phyloP scores from a whole-genome alignment of 148 eudicot genomes.

The Pharnaceum exiguum region DNA sequence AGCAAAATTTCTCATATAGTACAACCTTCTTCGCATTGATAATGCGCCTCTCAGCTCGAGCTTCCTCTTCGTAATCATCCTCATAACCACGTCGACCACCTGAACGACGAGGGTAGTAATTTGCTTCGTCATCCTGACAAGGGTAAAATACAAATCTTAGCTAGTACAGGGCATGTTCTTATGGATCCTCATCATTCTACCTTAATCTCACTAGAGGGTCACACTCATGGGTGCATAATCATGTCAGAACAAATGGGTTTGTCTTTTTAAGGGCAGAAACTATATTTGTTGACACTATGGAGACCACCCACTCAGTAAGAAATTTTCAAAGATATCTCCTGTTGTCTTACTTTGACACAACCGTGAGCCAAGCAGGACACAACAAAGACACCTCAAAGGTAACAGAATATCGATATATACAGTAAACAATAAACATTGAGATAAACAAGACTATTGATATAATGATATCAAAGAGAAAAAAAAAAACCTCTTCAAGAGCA shows the following conservation, averaged over 20 bases:
- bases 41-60: conserved; percentile 88
- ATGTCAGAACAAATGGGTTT: neutral
- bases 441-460: neutral
- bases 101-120: conserved; percentile 62
- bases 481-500: conserved; percentile 80
- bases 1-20: neutral
- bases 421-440: neutral
- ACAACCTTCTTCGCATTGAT: conserved; percentile 84
- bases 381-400: neutral
- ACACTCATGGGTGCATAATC: neutral
- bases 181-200: neutral
- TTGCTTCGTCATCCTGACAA: conserved; percentile 75
- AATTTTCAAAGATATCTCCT: neutral
- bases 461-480: neutral
- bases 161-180: neutral
- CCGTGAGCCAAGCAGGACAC: neutral
- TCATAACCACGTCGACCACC: conserved; percentile 67
- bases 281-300: neutral
- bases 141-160: neutral
- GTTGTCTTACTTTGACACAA: neutral
- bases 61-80: conserved; percentile 85
- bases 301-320: neutral
- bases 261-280: neutral
- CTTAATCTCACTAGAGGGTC: neutral
- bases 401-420: neutral